A percentile compares a stretch with the other conserved stretches of the same genome.
These are phyloP conservation scores for Cymodocea nodosa DNA, from an alignment of 116 monocot genomes.

Conservation along the genomic window DNA sequence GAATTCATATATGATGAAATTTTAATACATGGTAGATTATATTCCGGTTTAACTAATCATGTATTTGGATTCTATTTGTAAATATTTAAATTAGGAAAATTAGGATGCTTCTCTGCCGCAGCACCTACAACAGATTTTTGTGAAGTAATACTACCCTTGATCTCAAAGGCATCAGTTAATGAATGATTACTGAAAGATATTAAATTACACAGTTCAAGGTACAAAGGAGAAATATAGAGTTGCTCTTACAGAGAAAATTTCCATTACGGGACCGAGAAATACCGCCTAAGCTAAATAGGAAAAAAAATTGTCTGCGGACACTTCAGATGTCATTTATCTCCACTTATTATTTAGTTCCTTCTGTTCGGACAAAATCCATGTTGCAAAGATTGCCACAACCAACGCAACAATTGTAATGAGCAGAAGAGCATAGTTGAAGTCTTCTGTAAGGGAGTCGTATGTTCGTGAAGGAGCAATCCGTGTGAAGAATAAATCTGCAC, in stretches of 20 bases:
- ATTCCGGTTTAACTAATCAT: no score
- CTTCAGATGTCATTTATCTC: conserved; percentile 26
- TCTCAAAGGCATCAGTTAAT: no score
- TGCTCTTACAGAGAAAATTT: no score
- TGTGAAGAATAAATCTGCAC: conserved; percentile 82
- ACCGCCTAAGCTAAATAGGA: not conserved
- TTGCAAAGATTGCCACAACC: conserved; percentile 60
- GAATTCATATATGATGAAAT: no score
- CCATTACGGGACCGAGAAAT: conserved; percentile 1
- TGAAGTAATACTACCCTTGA: no score
- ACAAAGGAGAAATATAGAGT: no score
- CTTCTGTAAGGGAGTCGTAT: conserved; percentile 88
- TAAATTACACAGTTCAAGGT: not conserved
- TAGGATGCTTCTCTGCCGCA: no score
- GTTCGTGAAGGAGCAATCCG: conserved; percentile 73
- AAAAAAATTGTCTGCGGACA: not conserved
- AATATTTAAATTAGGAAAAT: no score
- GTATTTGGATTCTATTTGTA: no score
- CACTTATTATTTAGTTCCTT: conserved; percentile 78
- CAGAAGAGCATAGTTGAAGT: conserved; percentile 88
- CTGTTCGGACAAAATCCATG: conserved; percentile 67
- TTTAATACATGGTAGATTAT: no score
- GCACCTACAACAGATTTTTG: no score
- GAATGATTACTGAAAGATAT: no score
- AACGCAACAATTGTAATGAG: conserved; percentile 74